These are phyloP conservation scores for Teratosphaeria nubilosa DNA, from an alignment of 2,329 filamentous ascomycete species.

Conservation along the genomic window DNA sequence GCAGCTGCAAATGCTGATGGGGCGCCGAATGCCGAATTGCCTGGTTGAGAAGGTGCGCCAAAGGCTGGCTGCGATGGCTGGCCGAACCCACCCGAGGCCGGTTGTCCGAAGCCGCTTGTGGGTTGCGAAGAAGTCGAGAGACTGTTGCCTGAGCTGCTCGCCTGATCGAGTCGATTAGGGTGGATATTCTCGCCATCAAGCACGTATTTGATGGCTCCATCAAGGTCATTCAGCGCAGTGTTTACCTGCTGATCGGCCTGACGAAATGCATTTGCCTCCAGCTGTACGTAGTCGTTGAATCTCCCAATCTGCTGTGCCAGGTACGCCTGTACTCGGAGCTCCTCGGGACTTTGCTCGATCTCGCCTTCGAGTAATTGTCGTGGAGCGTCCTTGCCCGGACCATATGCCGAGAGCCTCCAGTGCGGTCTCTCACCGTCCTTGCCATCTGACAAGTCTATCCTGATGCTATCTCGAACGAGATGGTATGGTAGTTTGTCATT, in stretches of 20 bases:
- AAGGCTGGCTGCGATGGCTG: constrained; percentile 6
- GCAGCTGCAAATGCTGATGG: neutral
- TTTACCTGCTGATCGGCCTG: constrained; percentile 42
- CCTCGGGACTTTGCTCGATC: constrained; percentile 80
- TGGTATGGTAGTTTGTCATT: constrained; percentile 28
- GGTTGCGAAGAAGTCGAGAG: neutral
- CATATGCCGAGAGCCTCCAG: constrained; percentile 84
- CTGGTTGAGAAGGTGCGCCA: neutral
- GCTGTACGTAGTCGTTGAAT: constrained; percentile 33
- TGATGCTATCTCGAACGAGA: constrained; percentile 51
- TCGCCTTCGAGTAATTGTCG: constrained; percentile 75
- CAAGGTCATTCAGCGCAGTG: constrained; percentile 55
- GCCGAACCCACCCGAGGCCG: constrained; percentile 8
- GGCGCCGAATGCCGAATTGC: constrained; percentile 1
- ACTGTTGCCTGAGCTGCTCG: constrained; percentile 3
- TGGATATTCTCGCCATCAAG: constrained; percentile 56
- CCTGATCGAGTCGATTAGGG: constrained; percentile 50
- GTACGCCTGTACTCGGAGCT: constrained; percentile 67
- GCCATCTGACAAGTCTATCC: constrained; percentile 36
- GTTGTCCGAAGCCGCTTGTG: constrained; percentile 6
- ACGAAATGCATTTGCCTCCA: constrained; percentile 8
- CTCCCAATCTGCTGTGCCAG: constrained; percentile 39
- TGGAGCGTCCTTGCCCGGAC: constrained; percentile 64
- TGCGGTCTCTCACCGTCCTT: constrained; percentile 59
- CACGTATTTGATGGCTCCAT: constrained; percentile 63